Base-by-base conservation (phyloP, 2,329 filamentous ascomycete species). In the Aspergillus caelatus region DNA sequence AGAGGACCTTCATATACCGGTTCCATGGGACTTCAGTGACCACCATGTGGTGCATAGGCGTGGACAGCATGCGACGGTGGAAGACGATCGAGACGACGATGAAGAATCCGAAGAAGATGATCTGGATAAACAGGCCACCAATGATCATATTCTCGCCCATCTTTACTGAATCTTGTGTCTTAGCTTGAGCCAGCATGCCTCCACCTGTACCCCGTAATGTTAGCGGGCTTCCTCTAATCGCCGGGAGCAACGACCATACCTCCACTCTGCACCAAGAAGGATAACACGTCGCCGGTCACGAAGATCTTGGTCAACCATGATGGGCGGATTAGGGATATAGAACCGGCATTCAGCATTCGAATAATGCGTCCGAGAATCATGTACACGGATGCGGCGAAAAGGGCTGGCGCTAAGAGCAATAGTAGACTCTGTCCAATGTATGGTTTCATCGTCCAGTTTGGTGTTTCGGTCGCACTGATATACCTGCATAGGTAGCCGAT, bases 331-430 rank as follows among this genome's bases (percentile, higher is more conserved):
- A 82, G 74, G 7, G 81, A 74, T 2, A 75, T 73, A 16, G 77
- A 72, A 61, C 82, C 82, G 48, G 73, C 78, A 10, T 80, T 71
- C 3, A 79, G 71, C 41, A 77, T 66, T 19, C 75, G 72, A 16
- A 84, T 78, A 43, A 84, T 75, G 12, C 82, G 79, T 43, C 78
- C 79, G 55, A 84, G 78, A n/a, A 77, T 74, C 72, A 83, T 84
- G 67, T 85, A 84, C 67, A 83, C 81, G 1, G 79, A 78, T n/a
- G 83, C 83, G 21, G 82, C 82, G 63, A 83, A 79, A 52, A 84
- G 79, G 2, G 80, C 79, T 1, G 82, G 83, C 1, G 79, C 81
- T 30, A 84, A 75, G 5, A 84, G 75, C 46, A 83, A 28, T 7
- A 54, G 30, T 21, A 54, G 52, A 16, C 52, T 54, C 32, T 54